A percentile compares a stretch with the other conserved stretches of the same genome.
phyloP scores from a whole-genome alignment of 805 yeast genomes.

The Deakozyma indianensis region DNA sequence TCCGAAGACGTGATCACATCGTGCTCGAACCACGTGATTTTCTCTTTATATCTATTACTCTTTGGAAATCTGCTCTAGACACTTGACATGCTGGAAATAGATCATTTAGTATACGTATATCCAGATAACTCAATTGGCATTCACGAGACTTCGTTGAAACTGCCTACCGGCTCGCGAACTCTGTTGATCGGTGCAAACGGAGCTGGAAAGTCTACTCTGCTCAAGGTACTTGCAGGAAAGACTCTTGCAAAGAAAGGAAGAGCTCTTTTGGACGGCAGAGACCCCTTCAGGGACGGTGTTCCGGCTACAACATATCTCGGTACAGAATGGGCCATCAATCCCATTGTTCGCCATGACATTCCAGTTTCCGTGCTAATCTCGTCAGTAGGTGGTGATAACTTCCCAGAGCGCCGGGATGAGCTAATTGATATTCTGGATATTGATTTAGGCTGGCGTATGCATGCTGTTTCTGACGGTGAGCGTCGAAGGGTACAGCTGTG shows the following conservation, averaged over 20 bases:
- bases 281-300: constrained; percentile 63
- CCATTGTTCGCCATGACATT: constrained; percentile 79
- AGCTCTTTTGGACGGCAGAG: constrained; percentile 62
- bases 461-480: constrained; percentile 85
- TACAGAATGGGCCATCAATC: constrained; percentile 94
- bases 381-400: constrained; percentile 72
- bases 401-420: constrained; percentile 59
- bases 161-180: constrained; percentile 63
- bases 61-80: too few relatives aligned
- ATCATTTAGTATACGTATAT: constrained; percentile 54
- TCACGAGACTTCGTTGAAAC: constrained; percentile 40
- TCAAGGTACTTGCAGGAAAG: constrained; percentile 80
- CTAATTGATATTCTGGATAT: constrained; percentile 70
- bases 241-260: constrained; percentile 64
- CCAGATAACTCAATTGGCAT: constrained; percentile 52
- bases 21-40: too few relatives aligned
- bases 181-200: constrained; percentile 89
- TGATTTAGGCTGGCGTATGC: constrained; percentile 86
- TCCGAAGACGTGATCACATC: too few relatives aligned
- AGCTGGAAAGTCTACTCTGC: constrained; percentile 87
- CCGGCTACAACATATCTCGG: constrained; percentile 61
- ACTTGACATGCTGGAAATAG: constrained; percentile 44
- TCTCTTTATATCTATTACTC: too few relatives aligned
- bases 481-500: constrained; percentile 85
- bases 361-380: constrained; percentile 68